Percentiles rank a stretch among this genome's conserved stretches.
phyloP scores from a whole-genome alignment of 2,329 filamentous ascomycete genomes.

The Hymenotorrendiella dingleyae region DNA sequence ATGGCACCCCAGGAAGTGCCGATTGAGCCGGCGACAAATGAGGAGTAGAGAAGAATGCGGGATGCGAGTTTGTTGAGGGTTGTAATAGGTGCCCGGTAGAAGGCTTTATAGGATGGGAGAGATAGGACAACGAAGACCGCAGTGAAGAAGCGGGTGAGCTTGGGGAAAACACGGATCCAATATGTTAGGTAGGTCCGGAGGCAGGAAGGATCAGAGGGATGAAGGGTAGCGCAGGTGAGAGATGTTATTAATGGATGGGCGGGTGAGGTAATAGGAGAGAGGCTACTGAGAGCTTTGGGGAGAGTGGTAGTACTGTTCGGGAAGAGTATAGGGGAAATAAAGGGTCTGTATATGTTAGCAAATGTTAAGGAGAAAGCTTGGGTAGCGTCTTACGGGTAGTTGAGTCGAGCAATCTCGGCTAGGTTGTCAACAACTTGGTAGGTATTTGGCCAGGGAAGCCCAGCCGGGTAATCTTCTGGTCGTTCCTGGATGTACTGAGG shows the following conservation, averaged over 20 bases:
- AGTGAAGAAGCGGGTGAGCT: constrained; percentile 71
- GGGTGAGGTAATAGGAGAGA: constrained; percentile 72
- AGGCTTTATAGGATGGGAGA: constrained; percentile 58
- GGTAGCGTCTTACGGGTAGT: constrained; percentile 65
- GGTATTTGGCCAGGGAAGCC: constrained; percentile 67
- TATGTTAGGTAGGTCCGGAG: constrained; percentile 81
- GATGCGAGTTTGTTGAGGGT: constrained; percentile 62
- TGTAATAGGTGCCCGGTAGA: constrained; percentile 64
- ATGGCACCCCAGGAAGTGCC: constrained; percentile 84
- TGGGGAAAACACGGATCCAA: constrained; percentile 77
- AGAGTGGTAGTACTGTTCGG: constrained; percentile 63
- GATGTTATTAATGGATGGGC: constrained; percentile 83
- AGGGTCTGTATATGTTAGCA: constrained; percentile 47
- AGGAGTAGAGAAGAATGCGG: constrained; percentile 65
- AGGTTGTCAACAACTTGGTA: constrained; percentile 76
- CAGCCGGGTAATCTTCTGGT: constrained; percentile 61
- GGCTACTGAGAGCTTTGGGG: constrained; percentile 56
- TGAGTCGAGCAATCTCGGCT: constrained; percentile 71
- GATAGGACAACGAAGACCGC: constrained; percentile 63
- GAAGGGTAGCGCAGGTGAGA: constrained; percentile 83
- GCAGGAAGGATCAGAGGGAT: constrained; percentile 84
- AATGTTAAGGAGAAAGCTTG: constrained; percentile 1
- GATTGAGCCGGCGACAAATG: constrained; percentile 77
- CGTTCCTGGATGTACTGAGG: constrained; percentile 71
- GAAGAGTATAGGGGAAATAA: constrained; percentile 81